Evolutionary conservation across 768 basidiomycete species (phyloP), one percentile per base, ranked within the genome.

Genomic region (Chlorophyllum brunneum): DNA sequence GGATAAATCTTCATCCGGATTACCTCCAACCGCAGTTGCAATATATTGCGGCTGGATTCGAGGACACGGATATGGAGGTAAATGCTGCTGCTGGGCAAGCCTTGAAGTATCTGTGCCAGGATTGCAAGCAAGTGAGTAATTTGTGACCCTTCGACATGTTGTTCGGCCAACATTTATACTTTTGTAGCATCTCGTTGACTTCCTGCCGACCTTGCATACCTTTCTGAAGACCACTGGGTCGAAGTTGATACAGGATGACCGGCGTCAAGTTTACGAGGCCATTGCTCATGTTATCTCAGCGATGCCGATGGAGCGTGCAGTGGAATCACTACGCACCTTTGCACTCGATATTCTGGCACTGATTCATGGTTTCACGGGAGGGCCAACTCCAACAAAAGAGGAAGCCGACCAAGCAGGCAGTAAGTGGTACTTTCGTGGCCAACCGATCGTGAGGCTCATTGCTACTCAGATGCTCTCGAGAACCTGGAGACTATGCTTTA

Each of bases 1-100:
- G 97, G 97, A 89, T 94, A 61, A 88, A 87, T 63, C 74, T 75
- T 57, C 95, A 98, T 65, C 89, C 95, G 1, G 74, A 83, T 29
- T 93, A 97, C 63, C 88, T 99, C 58, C 76, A 78, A 27, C 81
- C 81, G 66, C 90, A 93, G 65, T 73, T 99, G 18, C 86, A 88
- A 61, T 98, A 95, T 65, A 88, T 98, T 45, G 93, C 94, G 7
- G 75, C 85, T 20, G 95, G 97, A 1, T 98, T 98, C 61, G 86
- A 94, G 56, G 85, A 86, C 63, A 55, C 75, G 2, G 89, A 92
- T 64, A 48, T 67, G 1, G 92, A 97, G 61, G 94, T 98, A 27
- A 83, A 83, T 56, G 92, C 93, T 16, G 97, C 97, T 16, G 92
- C 97, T 2, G 92, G 95, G 2, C 93, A 97, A 65, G 94, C 97